These are phyloP conservation scores for Colletotrichum orbiculare DNA, from an alignment of 2,329 filamentous ascomycete species.

Conservation along the genomic window DNA sequence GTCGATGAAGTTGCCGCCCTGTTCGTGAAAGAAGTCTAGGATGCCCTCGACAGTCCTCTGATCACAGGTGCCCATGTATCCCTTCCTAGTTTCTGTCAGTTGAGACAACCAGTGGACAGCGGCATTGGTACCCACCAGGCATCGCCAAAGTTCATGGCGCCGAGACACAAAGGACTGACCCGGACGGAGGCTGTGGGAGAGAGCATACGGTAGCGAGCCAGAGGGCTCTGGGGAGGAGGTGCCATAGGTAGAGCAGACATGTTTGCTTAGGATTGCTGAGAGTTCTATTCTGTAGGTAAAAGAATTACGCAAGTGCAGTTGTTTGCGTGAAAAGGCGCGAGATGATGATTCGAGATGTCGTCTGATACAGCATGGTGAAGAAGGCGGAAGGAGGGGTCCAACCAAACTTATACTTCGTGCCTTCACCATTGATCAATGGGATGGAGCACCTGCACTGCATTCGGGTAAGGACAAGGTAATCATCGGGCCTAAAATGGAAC, in stretches of 20 bases:
- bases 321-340: too few relatives aligned
- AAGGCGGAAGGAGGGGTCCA: conserved; percentile 6
- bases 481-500: too few relatives aligned
- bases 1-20: conserved; percentile 79
- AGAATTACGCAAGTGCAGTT: background rate
- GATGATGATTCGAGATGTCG: too few relatives aligned
- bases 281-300: background rate
- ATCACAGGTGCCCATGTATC: conserved; percentile 72
- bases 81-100: conserved; percentile 52
- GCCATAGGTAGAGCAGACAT: conserved; percentile 51
- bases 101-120: background rate
- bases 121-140: conserved; percentile 51
- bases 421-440: too few relatives aligned
- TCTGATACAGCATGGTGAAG: too few relatives aligned
- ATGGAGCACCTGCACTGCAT: too few relatives aligned
- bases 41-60: conserved; percentile 71
- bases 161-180: conserved; percentile 75
- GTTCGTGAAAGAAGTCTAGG: conserved; percentile 72
- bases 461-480: too few relatives aligned
- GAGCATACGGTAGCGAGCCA: conserved; percentile 74
- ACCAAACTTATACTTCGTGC: conserved; percentile 14
- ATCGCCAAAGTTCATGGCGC: conserved; percentile 73
- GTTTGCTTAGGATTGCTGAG: conserved; percentile 5
- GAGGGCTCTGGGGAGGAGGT: conserved; percentile 65
- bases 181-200: conserved; percentile 73